Base-by-base conservation (phyloP, 164 flowering plant genomes). In the Paratinospora sagittata region DNA sequence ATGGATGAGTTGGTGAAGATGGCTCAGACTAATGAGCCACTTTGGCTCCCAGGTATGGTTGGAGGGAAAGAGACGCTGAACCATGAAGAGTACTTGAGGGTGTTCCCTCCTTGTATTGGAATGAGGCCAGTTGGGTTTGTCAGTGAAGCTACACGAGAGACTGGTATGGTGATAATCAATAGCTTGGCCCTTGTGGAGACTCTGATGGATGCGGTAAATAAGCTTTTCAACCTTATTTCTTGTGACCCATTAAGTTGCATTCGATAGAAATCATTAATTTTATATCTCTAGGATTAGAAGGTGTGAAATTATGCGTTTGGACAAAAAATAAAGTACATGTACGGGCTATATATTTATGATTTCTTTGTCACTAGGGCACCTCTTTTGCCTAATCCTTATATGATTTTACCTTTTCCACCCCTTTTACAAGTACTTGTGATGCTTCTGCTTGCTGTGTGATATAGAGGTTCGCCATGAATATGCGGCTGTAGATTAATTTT, bases 1-100 rank as follows among this genome's bases (percentile, higher is more conserved):
- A 95, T 95, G 99, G 96, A 92, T 62, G 99, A 95, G 65, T 70
- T 95, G 78, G 84, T 92, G 8, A 92, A 88, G 79, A 79, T 95
- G 90, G 99, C 92, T 0, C 90, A 89, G 74, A 80, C 83, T 30
- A 85, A 87, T 37, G 97, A 89, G 33, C 92, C 97, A 0, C 85
- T 95, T 43, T 95, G 99, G 99, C 19, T 90, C 33, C 79, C 84
- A 55, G 76, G 83, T 78, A 43, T 82, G 67, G 97, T 84, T 65
- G 87, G 86, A 23, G 93, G 88, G 21, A 82, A 84, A 72, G 96
- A 90, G 37, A 57, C 86, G 0, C 67, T 95, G 69, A 87, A 92
- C 74, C 81, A 73, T 12, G 97, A 90, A 3, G 97, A 95, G 76
- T 95, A 95, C 78, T 21, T 81, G 75, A 78, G 93, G 36, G 73